A percentile compares a stretch with the other conserved stretches of the same genome.
Evolutionary conservation across 805 yeast species (phyloP).

Genomic region (Schwanniomyces polymorphus): DNA sequence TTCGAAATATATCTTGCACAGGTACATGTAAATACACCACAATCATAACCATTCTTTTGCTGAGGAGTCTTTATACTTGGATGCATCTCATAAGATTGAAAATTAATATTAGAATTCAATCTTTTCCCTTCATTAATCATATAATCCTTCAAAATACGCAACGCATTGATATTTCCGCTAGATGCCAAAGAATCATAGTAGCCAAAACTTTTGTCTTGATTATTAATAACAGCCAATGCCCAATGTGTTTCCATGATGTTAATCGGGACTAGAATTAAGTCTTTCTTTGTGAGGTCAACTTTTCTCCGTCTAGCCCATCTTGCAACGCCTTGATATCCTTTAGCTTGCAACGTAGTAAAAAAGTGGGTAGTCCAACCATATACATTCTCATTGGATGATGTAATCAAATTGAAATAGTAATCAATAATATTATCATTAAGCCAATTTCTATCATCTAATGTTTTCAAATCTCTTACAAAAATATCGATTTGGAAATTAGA

Average conservation of each 20-base stretch:
- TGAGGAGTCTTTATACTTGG: constrained; percentile 58
- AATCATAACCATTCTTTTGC: constrained; percentile 88
- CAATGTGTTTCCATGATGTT: constrained; percentile 84
- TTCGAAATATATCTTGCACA: constrained; percentile 64
- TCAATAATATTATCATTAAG: constrained; percentile 90
- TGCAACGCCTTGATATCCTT: constrained; percentile 63
- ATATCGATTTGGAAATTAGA: constrained; percentile 55
- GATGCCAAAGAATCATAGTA: constrained; percentile 75
- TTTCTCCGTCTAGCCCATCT: constrained; percentile 28
- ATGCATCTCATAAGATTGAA: constrained; percentile 19
- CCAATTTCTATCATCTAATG: constrained; percentile 76
- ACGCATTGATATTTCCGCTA: constrained; percentile 41
- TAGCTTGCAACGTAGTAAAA: constrained; percentile 64
- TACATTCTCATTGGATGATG: constrained; percentile 40
- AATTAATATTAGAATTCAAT: constrained; percentile 22
- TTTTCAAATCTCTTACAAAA: constrained; percentile 62
- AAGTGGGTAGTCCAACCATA: constrained; percentile 89
- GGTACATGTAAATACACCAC: constrained; percentile 92
- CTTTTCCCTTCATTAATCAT: constrained; percentile 67
- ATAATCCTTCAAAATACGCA: constrained; percentile 56
- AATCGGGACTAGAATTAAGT: constrained; percentile 78
- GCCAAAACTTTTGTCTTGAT: constrained; percentile 53
- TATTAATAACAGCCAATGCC: constrained; percentile 83
- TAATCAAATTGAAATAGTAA: constrained; percentile 61
- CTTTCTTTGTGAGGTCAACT: constrained; percentile 55